phyloP scores from a whole-genome alignment of 1,284 basidiomycete species.

The Melampsora larici-populina region DNA sequence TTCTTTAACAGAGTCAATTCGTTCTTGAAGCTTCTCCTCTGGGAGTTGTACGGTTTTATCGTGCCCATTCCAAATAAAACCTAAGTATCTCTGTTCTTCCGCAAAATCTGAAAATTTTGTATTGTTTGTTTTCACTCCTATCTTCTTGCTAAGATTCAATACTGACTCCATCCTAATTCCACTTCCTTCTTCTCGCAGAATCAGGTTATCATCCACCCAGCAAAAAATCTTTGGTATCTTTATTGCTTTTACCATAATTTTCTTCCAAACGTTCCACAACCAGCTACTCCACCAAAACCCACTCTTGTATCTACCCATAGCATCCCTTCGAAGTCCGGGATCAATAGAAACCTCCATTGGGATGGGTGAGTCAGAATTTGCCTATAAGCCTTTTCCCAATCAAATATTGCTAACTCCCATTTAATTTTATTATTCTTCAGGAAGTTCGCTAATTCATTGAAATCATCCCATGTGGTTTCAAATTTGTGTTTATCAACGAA shows the following conservation, averaged over 20 bases:
- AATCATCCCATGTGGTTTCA: slow-evolving; percentile 15
- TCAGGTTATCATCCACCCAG: too few species aligned
- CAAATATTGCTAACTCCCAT: not conserved
- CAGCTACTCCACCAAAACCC: not conserved
- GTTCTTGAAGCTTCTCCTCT: too few species aligned
- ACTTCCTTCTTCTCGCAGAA: not conserved
- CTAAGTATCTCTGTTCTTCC: not conserved
- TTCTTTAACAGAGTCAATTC: too few species aligned
- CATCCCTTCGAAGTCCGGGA: not conserved
- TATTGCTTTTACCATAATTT: not conserved
- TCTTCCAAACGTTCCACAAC: not conserved
- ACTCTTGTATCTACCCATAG: not conserved
- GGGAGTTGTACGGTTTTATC: not conserved
- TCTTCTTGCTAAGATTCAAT: not conserved
- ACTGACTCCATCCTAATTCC: not conserved
- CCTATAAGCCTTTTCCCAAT: slow-evolving; percentile 25
- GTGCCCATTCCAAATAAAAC: not conserved
- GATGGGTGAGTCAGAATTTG: not conserved
- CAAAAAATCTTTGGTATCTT: not conserved
- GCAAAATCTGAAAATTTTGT: not conserved
- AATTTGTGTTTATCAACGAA: not conserved
- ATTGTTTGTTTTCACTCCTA: not conserved
- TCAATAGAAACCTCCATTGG: not conserved
- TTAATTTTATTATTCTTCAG: not conserved
- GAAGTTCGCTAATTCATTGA: not conserved